Base-by-base conservation (phyloP, 2,329 filamentous ascomycete species). In the Aspergillus fijiensis region DNA sequence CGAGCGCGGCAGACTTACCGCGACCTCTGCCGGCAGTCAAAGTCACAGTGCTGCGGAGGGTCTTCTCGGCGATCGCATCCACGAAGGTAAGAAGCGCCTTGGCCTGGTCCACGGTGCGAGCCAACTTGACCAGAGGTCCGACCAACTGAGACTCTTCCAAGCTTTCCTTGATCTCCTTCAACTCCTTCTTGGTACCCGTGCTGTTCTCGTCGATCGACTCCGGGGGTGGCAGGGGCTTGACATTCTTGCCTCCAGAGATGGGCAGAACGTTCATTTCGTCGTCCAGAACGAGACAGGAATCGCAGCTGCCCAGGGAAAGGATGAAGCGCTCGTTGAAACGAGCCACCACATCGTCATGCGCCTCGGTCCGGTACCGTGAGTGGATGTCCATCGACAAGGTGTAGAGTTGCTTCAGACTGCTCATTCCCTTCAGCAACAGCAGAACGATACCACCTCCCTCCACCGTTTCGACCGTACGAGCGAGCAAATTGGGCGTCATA, bases 311-410 rank as follows among this genome's bases (percentile, higher is more conserved):
- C 9, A 99, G 84, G 0, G 95, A 98, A 57, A 99, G 81, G 27
- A 99, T 91, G 73, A 99, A 99, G 19, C 95, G 88, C 80, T 99
- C 95, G 79, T 99, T 99, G 83, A 99, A 99, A 61, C 95, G 86
- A 52, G 95, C 93, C 45, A 94, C 90, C 45, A 99, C 94, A 77
- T 99, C 95, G 65, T 90, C 88, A 74, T 99, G 92, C 2, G 95
- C 95, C 77, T 99, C 96, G 21, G 95, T 99, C 61, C 95, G 86
- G 80, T 98, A 99, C 74, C 95, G 85, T 57, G 93, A 92, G 79
- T 99, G 96, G 53, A 98, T 90, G 72, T 99, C 96, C 96, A 99
- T 99, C 31, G 91, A 93, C 72, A 99, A 77, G 51, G 92, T 96
- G 79, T 98, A 99, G 1, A 99, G 85, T 80, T 99, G 95, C 79